Evolutionary conservation across 2,329 filamentous ascomycete species (phyloP).

Genomic region (Aspergillus cejpii): DNA sequence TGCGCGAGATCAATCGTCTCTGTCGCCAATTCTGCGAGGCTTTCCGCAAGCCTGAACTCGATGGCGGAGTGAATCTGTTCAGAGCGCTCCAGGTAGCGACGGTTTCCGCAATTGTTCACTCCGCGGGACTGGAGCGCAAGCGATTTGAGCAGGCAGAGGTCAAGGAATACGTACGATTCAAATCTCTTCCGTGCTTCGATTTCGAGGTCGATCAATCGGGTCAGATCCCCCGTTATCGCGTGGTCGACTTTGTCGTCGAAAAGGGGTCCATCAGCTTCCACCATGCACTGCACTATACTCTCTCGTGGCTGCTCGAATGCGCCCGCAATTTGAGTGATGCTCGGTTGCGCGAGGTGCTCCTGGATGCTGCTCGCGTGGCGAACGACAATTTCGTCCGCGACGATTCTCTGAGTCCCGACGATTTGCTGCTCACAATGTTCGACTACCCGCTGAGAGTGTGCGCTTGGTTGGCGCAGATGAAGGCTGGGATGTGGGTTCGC

Average conservation of each 20-base stretch:
- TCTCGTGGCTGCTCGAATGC: slow-evolving; percentile 92
- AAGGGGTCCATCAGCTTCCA: slow-evolving; percentile 93
- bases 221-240: slow-evolving; percentile 51
- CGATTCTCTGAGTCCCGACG: slow-evolving; percentile 55
- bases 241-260: slow-evolving; percentile 84
- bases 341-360: slow-evolving; percentile 61
- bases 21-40: slow-evolving; percentile 84
- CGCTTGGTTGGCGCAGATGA: slow-evolving; percentile 96
- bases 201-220: slow-evolving; percentile 54
- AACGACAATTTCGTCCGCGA: slow-evolving; percentile 53
- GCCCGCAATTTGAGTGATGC: slow-evolving; percentile 67
- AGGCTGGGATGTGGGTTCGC: slow-evolving; percentile 95
- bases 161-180: slow-evolving; percentile 78
- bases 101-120: slow-evolving; percentile 80
- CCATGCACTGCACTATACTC: slow-evolving; percentile 88
- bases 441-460: slow-evolving; percentile 91
- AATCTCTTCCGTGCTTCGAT: slow-evolving; percentile 68
- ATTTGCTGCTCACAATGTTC: slow-evolving; percentile 78
- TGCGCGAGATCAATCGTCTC: slow-evolving; percentile 86
- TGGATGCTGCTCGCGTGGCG: slow-evolving; percentile 57
- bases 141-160: slow-evolving; percentile 83
- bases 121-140: slow-evolving; percentile 77
- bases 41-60: slow-evolving; percentile 63
- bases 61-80: slow-evolving; percentile 62
- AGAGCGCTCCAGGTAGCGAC: slow-evolving; percentile 61